These are phyloP conservation scores for Rugonectria rugulosa DNA, from an alignment of 2,329 filamentous ascomycete species.

Conservation along the genomic window DNA sequence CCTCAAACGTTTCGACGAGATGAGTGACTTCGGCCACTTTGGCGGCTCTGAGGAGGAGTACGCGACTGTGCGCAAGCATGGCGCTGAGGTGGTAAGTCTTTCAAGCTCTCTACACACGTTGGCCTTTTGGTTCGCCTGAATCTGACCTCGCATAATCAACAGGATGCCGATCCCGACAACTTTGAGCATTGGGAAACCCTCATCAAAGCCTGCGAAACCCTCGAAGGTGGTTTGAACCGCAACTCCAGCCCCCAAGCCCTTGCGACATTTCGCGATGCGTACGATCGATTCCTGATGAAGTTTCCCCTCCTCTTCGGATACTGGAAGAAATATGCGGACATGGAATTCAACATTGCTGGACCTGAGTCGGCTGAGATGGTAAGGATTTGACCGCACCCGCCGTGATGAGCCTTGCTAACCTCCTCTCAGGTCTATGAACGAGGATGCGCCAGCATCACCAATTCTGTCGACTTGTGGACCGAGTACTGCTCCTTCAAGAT, in stretches of 20 bases:
- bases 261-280: constrained; percentile 83
- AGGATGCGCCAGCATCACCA: constrained; percentile 89
- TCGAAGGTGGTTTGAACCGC: constrained; percentile 93
- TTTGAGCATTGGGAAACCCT: constrained; percentile 97
- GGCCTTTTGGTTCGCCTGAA: too few relatives aligned
- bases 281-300: constrained; percentile 91
- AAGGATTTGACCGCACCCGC: constrained; percentile 37
- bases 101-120: constrained; percentile 2
- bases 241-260: constrained; percentile 97
- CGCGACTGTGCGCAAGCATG: constrained; percentile 80
- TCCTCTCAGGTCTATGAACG: constrained; percentile 85
- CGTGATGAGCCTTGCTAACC: constrained; percentile 20
- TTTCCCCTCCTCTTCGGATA: constrained; percentile 97
- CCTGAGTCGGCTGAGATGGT: constrained; percentile 98
- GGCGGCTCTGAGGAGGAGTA: constrained; percentile 82
- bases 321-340: constrained; percentile 99
- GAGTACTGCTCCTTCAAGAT: constrained; percentile 98
- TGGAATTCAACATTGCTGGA: constrained; percentile 95
- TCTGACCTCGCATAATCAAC: too few relatives aligned
- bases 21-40: constrained; percentile 76
- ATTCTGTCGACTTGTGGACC: constrained; percentile 95
- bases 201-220: constrained; percentile 79
- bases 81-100: constrained; percentile 73
- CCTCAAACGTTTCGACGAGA: constrained; percentile 45
- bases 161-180: constrained; percentile 80